Conservation (phyloP, 768 basidiomycete genomes). For the Boletus bicolor region DNA sequence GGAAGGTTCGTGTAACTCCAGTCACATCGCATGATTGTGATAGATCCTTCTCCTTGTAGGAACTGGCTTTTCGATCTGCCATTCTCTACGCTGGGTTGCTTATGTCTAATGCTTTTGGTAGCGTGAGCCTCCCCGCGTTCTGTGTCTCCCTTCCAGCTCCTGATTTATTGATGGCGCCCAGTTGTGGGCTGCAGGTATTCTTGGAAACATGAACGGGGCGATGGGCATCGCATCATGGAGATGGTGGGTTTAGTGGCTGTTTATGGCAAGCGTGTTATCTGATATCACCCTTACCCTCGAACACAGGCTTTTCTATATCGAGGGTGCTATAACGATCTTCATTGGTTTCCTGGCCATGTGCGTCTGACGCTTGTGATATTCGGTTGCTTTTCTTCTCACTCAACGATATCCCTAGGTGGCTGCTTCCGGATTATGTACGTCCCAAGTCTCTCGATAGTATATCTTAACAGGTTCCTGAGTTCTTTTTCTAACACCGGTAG, state of each 20-base stretch:
- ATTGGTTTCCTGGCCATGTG: constrained; percentile 57
- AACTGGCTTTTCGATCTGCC: constrained; percentile 61
- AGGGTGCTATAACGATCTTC: constrained; percentile 61
- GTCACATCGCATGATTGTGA: not conserved
- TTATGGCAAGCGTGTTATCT: not conserved
- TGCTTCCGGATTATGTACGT: constrained; percentile 58
- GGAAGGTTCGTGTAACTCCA: constrained; percentile 8
- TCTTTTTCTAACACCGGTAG: constrained; percentile 29
- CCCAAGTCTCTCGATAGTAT: not conserved
- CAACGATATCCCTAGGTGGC: constrained; percentile 35
- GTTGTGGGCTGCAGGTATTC: constrained; percentile 72
- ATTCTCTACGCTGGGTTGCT: constrained; percentile 57
- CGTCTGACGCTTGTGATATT: not conserved
- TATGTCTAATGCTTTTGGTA: constrained; percentile 64
- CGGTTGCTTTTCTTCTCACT: not conserved
- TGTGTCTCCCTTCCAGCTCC: not conserved
- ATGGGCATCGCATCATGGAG: constrained; percentile 68
- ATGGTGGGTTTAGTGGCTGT: constrained; percentile 40
- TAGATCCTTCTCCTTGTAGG: constrained; percentile 32
- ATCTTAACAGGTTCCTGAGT: not conserved
- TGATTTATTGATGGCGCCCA: constrained; percentile 18
- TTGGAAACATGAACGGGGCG: constrained; percentile 64
- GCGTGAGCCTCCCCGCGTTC: constrained; percentile 36
- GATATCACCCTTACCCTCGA: not conserved
- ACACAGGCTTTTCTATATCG: constrained; percentile 67